Evolutionary conservation across 2,329 filamentous ascomycete species (phyloP).

Genomic region (Sarocladiaceae sp.): DNA sequence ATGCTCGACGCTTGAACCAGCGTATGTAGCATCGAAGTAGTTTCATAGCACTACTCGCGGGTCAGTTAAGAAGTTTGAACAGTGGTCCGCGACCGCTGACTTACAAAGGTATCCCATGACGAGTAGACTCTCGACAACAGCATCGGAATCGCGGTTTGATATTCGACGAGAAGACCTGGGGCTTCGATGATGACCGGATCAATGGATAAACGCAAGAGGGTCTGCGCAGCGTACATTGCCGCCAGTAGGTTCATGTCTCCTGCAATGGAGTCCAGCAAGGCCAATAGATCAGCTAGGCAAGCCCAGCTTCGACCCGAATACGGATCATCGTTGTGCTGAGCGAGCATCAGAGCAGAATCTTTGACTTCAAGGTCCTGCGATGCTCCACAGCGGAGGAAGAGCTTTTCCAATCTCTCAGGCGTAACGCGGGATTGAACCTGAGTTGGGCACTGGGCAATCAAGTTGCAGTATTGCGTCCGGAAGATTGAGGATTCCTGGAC

Average conservation of each 20-base stretch:
- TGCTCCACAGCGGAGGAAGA: slow-evolving; percentile 59
- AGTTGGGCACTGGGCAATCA: slow-evolving; percentile 42
- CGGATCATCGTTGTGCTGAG: slow-evolving; percentile 20
- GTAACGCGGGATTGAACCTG: slow-evolving; percentile 42
- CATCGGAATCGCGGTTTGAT: slow-evolving; percentile 37
- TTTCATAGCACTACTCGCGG: slow-evolving; percentile 40
- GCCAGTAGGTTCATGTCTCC: slow-evolving; percentile 28
- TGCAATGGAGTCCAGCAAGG: slow-evolving; percentile 31
- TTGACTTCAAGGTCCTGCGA: slow-evolving; percentile 36
- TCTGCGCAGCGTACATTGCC: slow-evolving; percentile 35
- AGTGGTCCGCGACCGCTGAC: no score
- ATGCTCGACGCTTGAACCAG: slow-evolving; percentile 40
- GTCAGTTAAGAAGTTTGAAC: no score
- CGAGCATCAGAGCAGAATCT: slow-evolving; percentile 16
- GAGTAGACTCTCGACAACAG: slow-evolving; percentile 36
- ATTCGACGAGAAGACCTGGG: slow-evolving; percentile 33
- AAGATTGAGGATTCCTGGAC: slow-evolving; percentile 51
- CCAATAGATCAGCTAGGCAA: slow-evolving; percentile 37
- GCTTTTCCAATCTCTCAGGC: slow-evolving; percentile 37
- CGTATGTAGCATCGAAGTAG: slow-evolving; percentile 38
- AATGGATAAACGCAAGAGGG: slow-evolving; percentile 51
- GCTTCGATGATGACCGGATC: slow-evolving; percentile 46
- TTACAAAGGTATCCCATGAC: slow-evolving; percentile 39
- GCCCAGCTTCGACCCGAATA: slow-evolving; percentile 41
- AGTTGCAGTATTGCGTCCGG: slow-evolving; percentile 55